Conservation (phyloP, 148 eudicot genomes). For the Fagopyrum esculentum region DNA sequence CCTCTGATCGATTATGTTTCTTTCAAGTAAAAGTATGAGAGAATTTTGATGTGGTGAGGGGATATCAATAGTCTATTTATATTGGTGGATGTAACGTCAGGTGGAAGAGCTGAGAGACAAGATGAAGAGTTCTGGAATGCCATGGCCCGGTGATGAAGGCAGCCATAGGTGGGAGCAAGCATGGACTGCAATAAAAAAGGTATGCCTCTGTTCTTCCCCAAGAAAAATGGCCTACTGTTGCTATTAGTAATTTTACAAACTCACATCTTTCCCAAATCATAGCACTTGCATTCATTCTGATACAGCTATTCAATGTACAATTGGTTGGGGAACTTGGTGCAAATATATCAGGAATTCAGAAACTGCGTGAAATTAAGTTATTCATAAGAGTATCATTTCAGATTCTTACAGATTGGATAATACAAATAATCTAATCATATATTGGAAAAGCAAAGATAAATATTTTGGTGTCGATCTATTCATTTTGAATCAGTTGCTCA, state of each 20-base stretch:
- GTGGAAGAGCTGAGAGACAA: conserved; percentile 69
- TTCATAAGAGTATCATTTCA: neutral
- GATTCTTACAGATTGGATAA: neutral
- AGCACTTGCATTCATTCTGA: neutral
- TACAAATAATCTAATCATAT: neutral
- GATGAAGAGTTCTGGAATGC: conserved; percentile 89
- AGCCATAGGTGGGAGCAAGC: conserved; percentile 88
- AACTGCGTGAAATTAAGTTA: neutral
- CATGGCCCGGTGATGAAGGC: conserved; percentile 99
- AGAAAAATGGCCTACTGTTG: neutral
- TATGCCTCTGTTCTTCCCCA: conserved; percentile 14
- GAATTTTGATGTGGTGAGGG: neutral
- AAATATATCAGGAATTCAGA: neutral
- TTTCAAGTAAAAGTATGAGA: neutral
- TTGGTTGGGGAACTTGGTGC: neutral
- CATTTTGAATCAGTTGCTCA: neutral
- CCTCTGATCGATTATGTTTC: neutral
- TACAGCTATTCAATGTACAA: neutral
- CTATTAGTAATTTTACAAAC: neutral
- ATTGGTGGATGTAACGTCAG: conserved; percentile 23
- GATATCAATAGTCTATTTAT: neutral
- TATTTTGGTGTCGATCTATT: neutral
- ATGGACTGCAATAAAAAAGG: conserved; percentile 94
- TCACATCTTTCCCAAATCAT: neutral
- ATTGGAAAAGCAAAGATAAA: neutral